Percentiles rank a stretch among this genome's conserved stretches.
These are phyloP conservation scores for Fusarium sp. DNA, from an alignment of 2,329 filamentous ascomycete species.

Conservation along the genomic window DNA sequence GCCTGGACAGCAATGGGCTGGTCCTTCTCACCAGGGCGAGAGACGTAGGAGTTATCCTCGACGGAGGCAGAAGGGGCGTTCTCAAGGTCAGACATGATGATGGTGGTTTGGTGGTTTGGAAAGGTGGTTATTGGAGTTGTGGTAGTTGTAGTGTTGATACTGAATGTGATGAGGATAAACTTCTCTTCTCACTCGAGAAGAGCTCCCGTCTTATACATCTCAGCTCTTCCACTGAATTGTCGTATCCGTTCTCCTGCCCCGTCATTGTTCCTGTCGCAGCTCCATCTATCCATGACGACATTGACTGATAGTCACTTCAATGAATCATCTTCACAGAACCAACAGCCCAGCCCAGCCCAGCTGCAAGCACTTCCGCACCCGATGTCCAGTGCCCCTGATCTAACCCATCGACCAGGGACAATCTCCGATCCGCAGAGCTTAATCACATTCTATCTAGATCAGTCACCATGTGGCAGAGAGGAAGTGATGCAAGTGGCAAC, in stretches of 20 bases:
- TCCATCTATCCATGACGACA: constrained; percentile 42
- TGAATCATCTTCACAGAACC: constrained; percentile 36
- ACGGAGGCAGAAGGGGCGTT: constrained; percentile 24
- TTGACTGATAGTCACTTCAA: constrained; percentile 23
- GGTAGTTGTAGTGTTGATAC: not conserved
- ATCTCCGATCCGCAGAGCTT: constrained; percentile 22
- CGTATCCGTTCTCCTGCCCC: not conserved
- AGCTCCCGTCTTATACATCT: constrained; percentile 21
- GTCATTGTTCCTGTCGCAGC: constrained; percentile 16
- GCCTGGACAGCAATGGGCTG: constrained; percentile 37
- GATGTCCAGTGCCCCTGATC: constrained; percentile 17
- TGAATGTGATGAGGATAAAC: not conserved
- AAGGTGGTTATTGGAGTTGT: not conserved
- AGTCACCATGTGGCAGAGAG: constrained; percentile 20
- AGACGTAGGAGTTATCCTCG: constrained; percentile 33
- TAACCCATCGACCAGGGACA: not conserved
- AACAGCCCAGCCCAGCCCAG: constrained; percentile 9
- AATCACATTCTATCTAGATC: constrained; percentile 15
- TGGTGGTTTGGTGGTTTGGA: not conserved
- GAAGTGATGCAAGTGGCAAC: constrained; percentile 26
- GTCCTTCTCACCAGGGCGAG: constrained; percentile 34
- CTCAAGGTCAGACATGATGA: constrained; percentile 31
- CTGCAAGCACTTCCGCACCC: constrained; percentile 20
- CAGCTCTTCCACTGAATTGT: not conserved
- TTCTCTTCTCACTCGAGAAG: not conserved